These are phyloP conservation scores for Thalia dealbata DNA, from an alignment of 176 grass and related monocot genomes.

Conservation along the genomic window DNA sequence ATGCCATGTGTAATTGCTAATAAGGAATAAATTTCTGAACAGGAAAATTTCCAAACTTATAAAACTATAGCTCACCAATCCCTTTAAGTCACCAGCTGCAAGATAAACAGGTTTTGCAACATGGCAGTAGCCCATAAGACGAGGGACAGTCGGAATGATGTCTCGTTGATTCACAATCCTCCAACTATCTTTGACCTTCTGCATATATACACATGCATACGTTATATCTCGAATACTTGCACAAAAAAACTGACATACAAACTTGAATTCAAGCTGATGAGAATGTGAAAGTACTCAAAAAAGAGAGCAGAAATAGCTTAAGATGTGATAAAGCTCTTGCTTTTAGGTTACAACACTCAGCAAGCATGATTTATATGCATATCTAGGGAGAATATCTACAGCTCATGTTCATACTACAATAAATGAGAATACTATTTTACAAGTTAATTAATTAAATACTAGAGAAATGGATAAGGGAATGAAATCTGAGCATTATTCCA, in stretches of 20 bases:
- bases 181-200: slow-evolving; percentile 99
- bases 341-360: no score
- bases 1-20: background rate
- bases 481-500: no score
- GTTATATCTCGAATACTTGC: background rate
- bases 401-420: no score
- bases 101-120: slow-evolving; percentile 92
- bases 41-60: background rate
- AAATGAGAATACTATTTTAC: no score
- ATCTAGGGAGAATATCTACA: no score
- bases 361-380: no score
- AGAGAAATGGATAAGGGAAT: no score
- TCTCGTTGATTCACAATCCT: slow-evolving; percentile 91
- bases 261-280: background rate
- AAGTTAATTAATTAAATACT: no score
- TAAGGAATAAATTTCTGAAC: background rate
- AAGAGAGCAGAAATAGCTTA: no score
- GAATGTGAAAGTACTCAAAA: no score
- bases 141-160: slow-evolving; percentile 93
- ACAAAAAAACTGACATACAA: background rate
- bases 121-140: slow-evolving; percentile 97
- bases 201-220: slow-evolving; percentile 4
- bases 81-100: slow-evolving; percentile 48
- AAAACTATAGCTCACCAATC: slow-evolving; percentile 32
- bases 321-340: no score